Base-by-base conservation (phyloP, 768 basidiomycete species). In the Cystofilobasidium macerans region DNA sequence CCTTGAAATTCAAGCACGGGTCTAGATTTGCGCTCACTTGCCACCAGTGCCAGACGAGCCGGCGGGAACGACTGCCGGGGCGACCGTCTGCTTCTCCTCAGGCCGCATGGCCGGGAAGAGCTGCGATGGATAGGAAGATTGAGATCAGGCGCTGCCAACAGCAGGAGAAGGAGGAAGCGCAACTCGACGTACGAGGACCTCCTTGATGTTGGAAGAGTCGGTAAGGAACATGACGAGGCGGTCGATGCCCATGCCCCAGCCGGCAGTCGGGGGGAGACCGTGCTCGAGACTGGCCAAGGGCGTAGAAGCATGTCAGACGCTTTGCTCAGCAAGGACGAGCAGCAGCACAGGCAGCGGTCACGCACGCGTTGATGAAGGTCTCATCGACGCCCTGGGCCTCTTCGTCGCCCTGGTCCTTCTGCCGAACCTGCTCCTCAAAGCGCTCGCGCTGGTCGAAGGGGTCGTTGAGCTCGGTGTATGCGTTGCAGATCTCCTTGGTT, bases 401-500 rank as follows among this genome's bases (percentile, higher is more conserved):
- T 51, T 99, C 95, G 71, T 99, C 95, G 63, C 95, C 95, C 69
- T 86, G 84, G 64, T 90, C 90, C 85, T 97, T 98, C 79, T 98
- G 95, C 73, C 83, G 83, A 62, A 82, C 80, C 83, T 88, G 76
- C 77, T 98, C 95, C 77, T 94, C 90, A 78, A 99, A 99, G 69
- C 95, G 85, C 72, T 89, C 79, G 40, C 92, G 82, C 78, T 99
- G 95, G 77, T 76, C 76, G 67, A 93, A 94, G 0, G 91, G 95
- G 78, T 99, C 95, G 79, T 99, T 99, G 81, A 99, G 83, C 81
- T 99, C 95, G 47, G 95, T 99, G 76, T 99, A 99, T 28, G 95
- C 94, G 73, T 99, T 98, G 81, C 90, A 93, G 77, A 98, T 85
- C 78, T 97, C 94, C 81, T 95, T 93, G 67, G 90, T 90, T 61